phyloP scores from a whole-genome alignment of 176 grass and related monocot genomes.

The Lolium rigidum region DNA sequence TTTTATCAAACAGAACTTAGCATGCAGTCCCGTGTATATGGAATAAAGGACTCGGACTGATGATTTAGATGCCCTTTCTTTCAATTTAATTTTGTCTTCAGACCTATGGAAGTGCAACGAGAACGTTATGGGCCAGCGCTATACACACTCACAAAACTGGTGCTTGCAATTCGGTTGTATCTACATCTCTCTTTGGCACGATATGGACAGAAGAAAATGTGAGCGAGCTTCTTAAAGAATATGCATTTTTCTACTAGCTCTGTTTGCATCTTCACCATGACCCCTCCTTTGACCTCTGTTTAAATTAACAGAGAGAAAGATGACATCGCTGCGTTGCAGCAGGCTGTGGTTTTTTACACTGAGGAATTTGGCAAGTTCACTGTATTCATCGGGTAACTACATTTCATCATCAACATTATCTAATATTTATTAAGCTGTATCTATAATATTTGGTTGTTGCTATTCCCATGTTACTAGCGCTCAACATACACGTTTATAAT shows the following conservation, averaged over 20 bases:
- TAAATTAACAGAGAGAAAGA: conserved; percentile 70
- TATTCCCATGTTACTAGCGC: conserved; percentile 21
- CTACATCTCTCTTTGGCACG: conserved; percentile 65
- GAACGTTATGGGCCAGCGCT: conserved; percentile 88
- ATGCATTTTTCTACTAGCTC: conserved; percentile 9
- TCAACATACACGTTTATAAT: neutral
- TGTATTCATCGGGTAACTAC: conserved; percentile 82
- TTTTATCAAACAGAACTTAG: conserved; percentile 19
- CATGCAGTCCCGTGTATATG: neutral
- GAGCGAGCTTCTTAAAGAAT: conserved; percentile 39
- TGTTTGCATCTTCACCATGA: conserved; percentile 14
- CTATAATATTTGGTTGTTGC: neutral
- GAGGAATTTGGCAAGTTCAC: conserved; percentile 82
- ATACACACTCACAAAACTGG: conserved; percentile 83
- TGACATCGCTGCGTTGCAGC: conserved; percentile 61
- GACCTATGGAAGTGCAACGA: conserved; percentile 99
- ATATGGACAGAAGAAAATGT: conserved; percentile 74
- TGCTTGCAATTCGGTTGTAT: conserved; percentile 75
- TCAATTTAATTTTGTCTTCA: conserved; percentile 49
- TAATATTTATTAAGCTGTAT: conserved; percentile 17
- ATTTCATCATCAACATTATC: conserved; percentile 22
- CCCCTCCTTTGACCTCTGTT: neutral
- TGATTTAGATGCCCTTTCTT: conserved; percentile 25
- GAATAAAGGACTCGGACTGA: conserved; percentile 18
- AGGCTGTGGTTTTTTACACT: conserved; percentile 70